Evolutionary conservation across 208 protist species (phyloP).

Genomic region (Acanthamoeba royreba): DNA sequence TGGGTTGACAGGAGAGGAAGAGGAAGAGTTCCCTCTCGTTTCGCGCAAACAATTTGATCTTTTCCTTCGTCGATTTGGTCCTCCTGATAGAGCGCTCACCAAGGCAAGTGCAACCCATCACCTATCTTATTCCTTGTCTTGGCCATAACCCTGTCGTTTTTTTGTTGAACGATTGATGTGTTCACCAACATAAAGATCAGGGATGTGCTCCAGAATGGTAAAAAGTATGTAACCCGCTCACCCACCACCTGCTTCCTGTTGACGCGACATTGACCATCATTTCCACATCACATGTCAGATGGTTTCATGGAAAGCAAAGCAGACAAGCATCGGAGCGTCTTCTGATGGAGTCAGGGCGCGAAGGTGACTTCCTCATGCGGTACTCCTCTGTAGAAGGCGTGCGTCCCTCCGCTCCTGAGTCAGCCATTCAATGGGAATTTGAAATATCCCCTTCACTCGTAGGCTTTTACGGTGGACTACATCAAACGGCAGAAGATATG

Average conservation of each 20-base stretch:
- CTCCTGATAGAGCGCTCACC: neutral
- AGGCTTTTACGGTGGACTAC: slow-evolving; percentile 8
- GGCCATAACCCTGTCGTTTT: neutral
- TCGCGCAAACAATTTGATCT: slow-evolving; percentile 14
- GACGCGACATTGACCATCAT: no score
- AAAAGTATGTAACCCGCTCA: neutral
- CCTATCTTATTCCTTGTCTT: neutral
- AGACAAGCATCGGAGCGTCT: slow-evolving; percentile 34
- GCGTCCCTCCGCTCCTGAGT: no score
- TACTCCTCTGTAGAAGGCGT: neutral
- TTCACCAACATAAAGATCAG: neutral
- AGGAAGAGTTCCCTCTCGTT: slow-evolving; percentile 32
- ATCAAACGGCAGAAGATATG: slow-evolving; percentile 14
- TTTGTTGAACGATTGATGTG: neutral
- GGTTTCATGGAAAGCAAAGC: slow-evolving; percentile 36
- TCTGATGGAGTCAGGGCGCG: neutral
- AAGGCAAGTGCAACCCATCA: neutral
- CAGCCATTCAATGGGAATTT: no score
- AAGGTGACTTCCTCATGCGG: slow-evolving; percentile 15
- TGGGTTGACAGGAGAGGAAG: neutral
- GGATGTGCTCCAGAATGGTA: slow-evolving; percentile 26
- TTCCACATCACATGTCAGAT: no score
- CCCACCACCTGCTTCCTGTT: no score
- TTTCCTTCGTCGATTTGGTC: slow-evolving; percentile 22
- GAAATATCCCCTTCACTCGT: no score